Evolutionary conservation across 164 flowering plant genomes (phyloP).

Genomic region (Echeveria elegans): DNA sequence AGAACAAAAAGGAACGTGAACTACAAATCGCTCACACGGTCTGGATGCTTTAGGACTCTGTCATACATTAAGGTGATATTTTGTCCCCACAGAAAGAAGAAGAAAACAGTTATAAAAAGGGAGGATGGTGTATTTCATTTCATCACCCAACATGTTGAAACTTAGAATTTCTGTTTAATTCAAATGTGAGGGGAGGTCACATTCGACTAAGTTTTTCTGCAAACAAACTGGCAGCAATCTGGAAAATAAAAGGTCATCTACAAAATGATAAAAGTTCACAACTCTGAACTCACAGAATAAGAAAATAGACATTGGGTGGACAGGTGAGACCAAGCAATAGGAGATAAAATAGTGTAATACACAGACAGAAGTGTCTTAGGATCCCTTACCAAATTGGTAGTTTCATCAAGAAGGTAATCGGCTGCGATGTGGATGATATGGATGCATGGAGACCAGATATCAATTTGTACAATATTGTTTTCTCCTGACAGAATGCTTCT

Average conservation of each 20-base stretch:
- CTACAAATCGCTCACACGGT: slow-evolving; percentile 80
- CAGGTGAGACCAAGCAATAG: no score
- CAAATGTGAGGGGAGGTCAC: background rate
- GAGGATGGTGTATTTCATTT: background rate
- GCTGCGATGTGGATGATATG: slow-evolving; percentile 81
- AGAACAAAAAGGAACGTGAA: slow-evolving; percentile 93
- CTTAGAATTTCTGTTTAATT: background rate
- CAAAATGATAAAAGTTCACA: background rate
- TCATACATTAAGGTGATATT: slow-evolving; percentile 66
- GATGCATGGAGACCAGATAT: slow-evolving; percentile 94
- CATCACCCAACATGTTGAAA: background rate
- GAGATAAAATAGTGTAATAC: background rate
- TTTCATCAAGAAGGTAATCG: slow-evolving; percentile 81
- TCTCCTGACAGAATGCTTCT: slow-evolving; percentile 73
- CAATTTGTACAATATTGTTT: slow-evolving; percentile 67
- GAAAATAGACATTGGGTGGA: background rate
- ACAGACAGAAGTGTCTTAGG: background rate
- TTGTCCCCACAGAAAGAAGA: slow-evolving; percentile 72
- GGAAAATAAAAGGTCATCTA: background rate
- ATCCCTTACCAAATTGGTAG: slow-evolving; percentile 30
- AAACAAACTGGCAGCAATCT: background rate
- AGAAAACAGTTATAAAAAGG: background rate
- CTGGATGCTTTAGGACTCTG: slow-evolving; percentile 71
- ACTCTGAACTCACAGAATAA: background rate
- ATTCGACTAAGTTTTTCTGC: no score